A percentile compares a stretch with the other conserved stretches of the same genome.
Evolutionary conservation across 495 filamentous ascomycete species (phyloP).

Genomic region (Astrothelium subdiscretum): DNA sequence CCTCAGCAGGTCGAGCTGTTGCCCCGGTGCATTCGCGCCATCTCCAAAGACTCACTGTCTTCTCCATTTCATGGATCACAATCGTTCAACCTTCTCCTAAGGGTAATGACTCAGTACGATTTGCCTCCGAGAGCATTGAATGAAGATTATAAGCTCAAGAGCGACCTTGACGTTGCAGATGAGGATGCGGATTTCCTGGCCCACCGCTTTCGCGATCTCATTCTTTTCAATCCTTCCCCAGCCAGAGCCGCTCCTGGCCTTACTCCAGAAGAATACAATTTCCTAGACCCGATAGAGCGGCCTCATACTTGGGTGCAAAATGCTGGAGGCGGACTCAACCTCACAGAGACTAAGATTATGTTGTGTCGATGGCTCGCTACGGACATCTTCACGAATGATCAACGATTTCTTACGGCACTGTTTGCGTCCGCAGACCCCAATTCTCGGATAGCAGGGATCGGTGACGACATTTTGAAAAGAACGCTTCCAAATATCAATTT

Average conservation of each 20-base stretch:
- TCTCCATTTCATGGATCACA: constrained; percentile 51
- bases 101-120: constrained; percentile 56
- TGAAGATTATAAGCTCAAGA: constrained; percentile 60
- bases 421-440: constrained; percentile 74
- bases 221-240: constrained; percentile 42
- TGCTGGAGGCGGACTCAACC: constrained; percentile 49
- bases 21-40: constrained; percentile 58
- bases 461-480: constrained; percentile 76
- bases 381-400: constrained; percentile 68
- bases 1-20: constrained; percentile 57
- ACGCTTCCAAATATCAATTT: constrained; percentile 50
- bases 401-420: constrained; percentile 72
- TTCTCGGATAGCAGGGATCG: constrained; percentile 64
- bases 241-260: constrained; percentile 53
- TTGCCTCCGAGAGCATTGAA: constrained; percentile 63
- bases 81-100: constrained; percentile 76
- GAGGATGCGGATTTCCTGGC: constrained; percentile 67
- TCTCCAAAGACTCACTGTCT: constrained; percentile 49
- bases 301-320: constrained; percentile 58
- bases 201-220: constrained; percentile 64
- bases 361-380: constrained; percentile 63
- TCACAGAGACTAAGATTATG: constrained; percentile 55
- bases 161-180: constrained; percentile 51
- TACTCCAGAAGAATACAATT: constrained; percentile 55
- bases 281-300: constrained; percentile 56